Percentiles rank a stretch among this genome's conserved stretches.
Evolutionary conservation across 108 stramenopile genomes (phyloP).

Genomic region (Nitzschia sp.): DNA sequence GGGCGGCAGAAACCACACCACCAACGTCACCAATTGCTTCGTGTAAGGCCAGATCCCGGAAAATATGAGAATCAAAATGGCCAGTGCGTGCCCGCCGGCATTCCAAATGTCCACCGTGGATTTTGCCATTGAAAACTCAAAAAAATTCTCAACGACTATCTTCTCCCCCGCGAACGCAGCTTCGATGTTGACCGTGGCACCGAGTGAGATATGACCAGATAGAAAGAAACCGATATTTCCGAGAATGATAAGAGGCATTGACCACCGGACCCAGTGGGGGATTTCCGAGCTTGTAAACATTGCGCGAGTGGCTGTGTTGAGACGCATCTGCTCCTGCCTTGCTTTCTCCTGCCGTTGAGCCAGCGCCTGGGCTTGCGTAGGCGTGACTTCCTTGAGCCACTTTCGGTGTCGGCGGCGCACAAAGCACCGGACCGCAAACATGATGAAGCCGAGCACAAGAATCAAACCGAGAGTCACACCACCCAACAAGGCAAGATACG

Average conservation of each 20-base stretch:
- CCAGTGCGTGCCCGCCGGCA: slow-evolving; percentile 69
- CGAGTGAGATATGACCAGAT: slow-evolving; percentile 72
- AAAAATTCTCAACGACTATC: slow-evolving; percentile 59
- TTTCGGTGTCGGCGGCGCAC: slow-evolving; percentile 46
- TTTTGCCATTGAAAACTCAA: slow-evolving; percentile 69
- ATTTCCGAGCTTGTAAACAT: slow-evolving; percentile 54
- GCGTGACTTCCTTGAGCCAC: slow-evolving; percentile 52
- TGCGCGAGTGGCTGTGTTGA: slow-evolving; percentile 49
- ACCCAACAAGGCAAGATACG: slow-evolving; percentile 49
- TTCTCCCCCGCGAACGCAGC: slow-evolving; percentile 59
- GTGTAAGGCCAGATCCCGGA: slow-evolving; percentile 86
- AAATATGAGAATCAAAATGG: slow-evolving; percentile 72
- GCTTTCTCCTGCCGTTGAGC: slow-evolving; percentile 25
- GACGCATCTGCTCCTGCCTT: slow-evolving; percentile 32
- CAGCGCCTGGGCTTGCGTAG: slow-evolving; percentile 16
- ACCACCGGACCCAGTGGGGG: slow-evolving; percentile 44
- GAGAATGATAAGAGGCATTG: slow-evolving; percentile 65
- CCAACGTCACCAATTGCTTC: slow-evolving; percentile 64
- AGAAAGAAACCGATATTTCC: slow-evolving; percentile 79
- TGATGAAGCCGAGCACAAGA: slow-evolving; percentile 28
- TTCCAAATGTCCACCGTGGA: slow-evolving; percentile 71
- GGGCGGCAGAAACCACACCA: slow-evolving; percentile 73
- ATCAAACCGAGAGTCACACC: slow-evolving; percentile 27
- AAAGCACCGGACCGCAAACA: slow-evolving; percentile 32
- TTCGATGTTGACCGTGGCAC: slow-evolving; percentile 66